A percentile compares a stretch with the other conserved stretches of the same genome.
phyloP scores from a whole-genome alignment of 352 stramenopile species.

The Pelagophyceae sp. region DNA sequence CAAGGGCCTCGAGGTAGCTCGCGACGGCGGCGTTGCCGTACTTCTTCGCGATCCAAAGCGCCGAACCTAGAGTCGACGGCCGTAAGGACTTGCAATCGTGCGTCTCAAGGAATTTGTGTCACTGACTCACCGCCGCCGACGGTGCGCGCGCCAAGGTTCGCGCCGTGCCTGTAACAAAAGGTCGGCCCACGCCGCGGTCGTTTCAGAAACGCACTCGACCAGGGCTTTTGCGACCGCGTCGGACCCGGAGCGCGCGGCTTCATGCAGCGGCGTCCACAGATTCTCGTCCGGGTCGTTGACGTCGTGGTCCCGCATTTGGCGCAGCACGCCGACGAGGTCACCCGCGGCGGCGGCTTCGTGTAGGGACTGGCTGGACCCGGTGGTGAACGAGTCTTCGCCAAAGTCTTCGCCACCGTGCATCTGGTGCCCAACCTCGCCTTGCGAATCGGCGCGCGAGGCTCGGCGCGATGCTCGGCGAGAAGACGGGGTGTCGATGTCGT shows the following conservation, averaged over 20 bases:
- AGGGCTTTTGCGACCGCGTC: slow-evolving; percentile 46
- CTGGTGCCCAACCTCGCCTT: slow-evolving; percentile 4
- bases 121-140: slow-evolving; percentile 9
- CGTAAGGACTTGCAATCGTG: no score
- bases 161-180: no score
- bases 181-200: no score
- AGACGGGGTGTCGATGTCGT: no score
- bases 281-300: slow-evolving; percentile 28
- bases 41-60: slow-evolving; percentile 2
- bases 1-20: background rate
- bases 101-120: no score
- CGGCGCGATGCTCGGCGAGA: no score
- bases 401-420: slow-evolving; percentile 10
- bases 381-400: background rate
- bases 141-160: slow-evolving; percentile 1
- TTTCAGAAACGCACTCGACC: no score
- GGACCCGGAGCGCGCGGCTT: slow-evolving; percentile 45
- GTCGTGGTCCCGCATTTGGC: background rate
- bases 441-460: no score
- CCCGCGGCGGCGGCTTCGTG: slow-evolving; percentile 7
- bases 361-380: background rate
- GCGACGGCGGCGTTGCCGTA: background rate
- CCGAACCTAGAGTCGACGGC: no score
- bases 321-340: background rate
- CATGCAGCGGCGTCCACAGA: slow-evolving; percentile 53